These are phyloP conservation scores for Aquilaria malaccensis DNA, from an alignment of 345 rosid species.

Conservation along the genomic window DNA sequence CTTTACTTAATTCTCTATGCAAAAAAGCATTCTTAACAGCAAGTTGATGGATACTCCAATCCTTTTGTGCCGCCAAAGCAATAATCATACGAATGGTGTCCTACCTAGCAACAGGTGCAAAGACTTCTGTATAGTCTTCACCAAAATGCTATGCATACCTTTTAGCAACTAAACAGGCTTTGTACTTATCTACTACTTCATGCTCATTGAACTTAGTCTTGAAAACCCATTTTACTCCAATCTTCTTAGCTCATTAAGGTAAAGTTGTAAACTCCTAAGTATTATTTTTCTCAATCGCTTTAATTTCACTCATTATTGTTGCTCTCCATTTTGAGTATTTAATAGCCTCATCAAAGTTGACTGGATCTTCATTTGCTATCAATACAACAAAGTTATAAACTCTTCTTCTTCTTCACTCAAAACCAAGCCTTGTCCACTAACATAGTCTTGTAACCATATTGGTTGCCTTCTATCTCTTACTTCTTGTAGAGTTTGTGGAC, in stretches of 20 bases:
- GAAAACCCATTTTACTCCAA: conserved; percentile 12
- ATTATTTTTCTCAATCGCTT: background rate
- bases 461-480: background rate
- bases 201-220: conserved; percentile 7
- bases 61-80: background rate
- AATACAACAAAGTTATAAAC: background rate
- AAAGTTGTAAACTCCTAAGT: background rate
- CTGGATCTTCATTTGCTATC: background rate
- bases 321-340: background rate
- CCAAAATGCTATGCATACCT: background rate
- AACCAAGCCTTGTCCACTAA: background rate
- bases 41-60: conserved; percentile 1
- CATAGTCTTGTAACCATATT: conserved; percentile 8
- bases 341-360: background rate
- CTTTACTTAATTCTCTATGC: background rate
- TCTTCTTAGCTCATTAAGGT: background rate
- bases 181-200: background rate
- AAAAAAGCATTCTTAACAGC: conserved; percentile 3
- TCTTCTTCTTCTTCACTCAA: background rate
- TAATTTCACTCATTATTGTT: background rate
- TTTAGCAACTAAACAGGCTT: conserved; percentile 1
- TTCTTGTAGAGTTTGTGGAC: too few species aligned
- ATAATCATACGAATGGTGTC: background rate
- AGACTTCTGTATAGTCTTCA: background rate
- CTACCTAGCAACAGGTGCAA: background rate